Evolutionary conservation across 1,284 basidiomycete genomes (phyloP).

Genomic region (Rhodotorula sp.): DNA sequence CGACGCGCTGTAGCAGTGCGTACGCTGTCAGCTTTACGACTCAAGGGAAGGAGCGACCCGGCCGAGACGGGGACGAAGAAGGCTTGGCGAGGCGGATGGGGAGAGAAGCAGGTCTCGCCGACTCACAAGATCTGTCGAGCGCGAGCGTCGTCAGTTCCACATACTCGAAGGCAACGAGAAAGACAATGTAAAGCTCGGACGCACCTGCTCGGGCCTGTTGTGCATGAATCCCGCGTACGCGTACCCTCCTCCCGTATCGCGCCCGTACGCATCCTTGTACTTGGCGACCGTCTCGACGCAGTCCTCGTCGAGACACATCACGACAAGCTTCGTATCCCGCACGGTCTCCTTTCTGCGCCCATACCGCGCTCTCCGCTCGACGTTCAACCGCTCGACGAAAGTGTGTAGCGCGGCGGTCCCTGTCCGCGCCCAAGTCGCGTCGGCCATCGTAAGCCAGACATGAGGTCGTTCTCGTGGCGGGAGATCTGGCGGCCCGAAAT

Average conservation of each 20-base stretch:
- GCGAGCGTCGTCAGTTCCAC: not conserved
- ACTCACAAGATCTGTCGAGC: constrained; percentile 26
- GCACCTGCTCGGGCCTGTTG: constrained; percentile 25
- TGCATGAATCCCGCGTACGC: constrained; percentile 21
- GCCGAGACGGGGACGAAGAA: not conserved
- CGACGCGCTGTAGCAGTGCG: not conserved
- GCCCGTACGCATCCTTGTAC: constrained; percentile 10
- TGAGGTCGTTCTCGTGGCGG: not conserved
- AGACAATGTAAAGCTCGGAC: not conserved
- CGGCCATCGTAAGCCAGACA: constrained; percentile 32
- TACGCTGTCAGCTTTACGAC: not conserved
- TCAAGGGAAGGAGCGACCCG: not conserved
- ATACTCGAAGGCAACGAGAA: not conserved
- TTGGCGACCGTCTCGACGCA: constrained; percentile 11
- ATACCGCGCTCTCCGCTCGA: constrained; percentile 14
- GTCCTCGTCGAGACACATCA: constrained; percentile 25
- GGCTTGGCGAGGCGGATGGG: no score
- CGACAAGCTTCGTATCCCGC: constrained; percentile 27
- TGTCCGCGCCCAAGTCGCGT: constrained; percentile 9
- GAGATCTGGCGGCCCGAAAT: constrained; percentile 5
- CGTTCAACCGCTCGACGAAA: constrained; percentile 26
- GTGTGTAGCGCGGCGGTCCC: constrained; percentile 22
- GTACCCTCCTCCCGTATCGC: constrained; percentile 8
- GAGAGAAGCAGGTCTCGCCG: no score
- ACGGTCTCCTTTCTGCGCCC: not conserved